Evolutionary conservation across 2,329 filamentous ascomycete species (phyloP), one percentile per base, ranked within the genome.

Genomic region (Monosporascus ibericus): DNA sequence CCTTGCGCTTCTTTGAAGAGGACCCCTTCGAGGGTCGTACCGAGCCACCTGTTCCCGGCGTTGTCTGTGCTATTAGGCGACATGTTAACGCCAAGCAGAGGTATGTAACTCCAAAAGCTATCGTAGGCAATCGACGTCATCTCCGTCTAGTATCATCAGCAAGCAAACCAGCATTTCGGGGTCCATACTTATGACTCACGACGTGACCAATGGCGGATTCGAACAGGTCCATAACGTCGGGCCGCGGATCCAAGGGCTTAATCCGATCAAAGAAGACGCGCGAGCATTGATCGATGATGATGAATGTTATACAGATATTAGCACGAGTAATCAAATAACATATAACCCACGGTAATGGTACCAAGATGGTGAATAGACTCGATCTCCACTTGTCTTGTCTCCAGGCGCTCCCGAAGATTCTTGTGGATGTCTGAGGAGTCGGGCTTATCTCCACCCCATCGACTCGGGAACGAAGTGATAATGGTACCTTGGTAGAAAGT

Each of bases 401-500:
- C 38, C 34, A 58, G 53, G 17, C 61, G 58, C 18, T 59, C 64
- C 36, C 69, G 63, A 20, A 69, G 61, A 2, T 64, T 63, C 51
- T 70, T 67, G 52, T 72, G 68, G 2, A 72, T 64, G 3, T 62
- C 68, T 0, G 68, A 70, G 1, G 63, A 59, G 44, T 72, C 69
- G 14, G 64, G 67, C 15, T 72, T 69, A 46, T 69, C 68, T 14
- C 64, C 58, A 4, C 68, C 69, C 68, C 69, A 73, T 42, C 71
- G 58, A 36, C 70, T 62, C 3, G 70, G 69, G 50, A 72, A 72
- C n/a, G 62, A 65, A 0, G 70, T 67, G 18, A 72, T 65, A 40
- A 72, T 67, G 2, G 69, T 71, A 39, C 70, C 67, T 34, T 70
- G 18, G 9, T 14, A 24, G 44, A n/a, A n/a, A 30, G 20, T 47